Base-by-base conservation (phyloP, 495 filamentous ascomycete species). In the Lasiosphaeriaceae sp. region DNA sequence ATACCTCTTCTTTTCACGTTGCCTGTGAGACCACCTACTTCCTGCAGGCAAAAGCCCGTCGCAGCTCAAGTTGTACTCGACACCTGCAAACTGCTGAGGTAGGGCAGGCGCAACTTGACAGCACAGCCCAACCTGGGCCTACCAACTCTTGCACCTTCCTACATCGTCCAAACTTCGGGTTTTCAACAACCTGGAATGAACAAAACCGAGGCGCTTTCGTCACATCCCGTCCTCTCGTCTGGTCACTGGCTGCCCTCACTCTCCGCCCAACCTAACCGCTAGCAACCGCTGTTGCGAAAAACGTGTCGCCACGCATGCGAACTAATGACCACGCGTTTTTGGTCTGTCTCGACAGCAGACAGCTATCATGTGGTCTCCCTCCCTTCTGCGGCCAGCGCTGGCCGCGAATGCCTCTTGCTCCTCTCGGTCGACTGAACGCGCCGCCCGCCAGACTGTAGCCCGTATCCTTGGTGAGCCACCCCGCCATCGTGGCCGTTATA, bases 341-440 rank as follows among this genome's bases (percentile, higher is more conserved):
- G 53, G 58, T 54, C 47, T 64, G 61, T 59, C 54, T 60, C 35
- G 57, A 63, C 56, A 46, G 66, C 65, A 43, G 56, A 46, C 59
- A 49, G 37, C 45, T 60, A 64, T 62, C 52, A 66, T 67, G 63
- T 57, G 48, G 53, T 56, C 57, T 21, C 44, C 65, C 34, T 16
- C 39, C 39, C 14, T 43, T n/a, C 55, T 67, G 34, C 64, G 62
- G 48, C 66, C 66, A 23, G 56, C 57, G 2, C 29, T 67, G 62
- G 66, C 58, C 56, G 47, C 37, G 50, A 64, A 67, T 57, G 49
- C 58, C 35, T 52, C 64, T 20, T 52, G 53, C 24, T 55, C 55
- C 34, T 58, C 57, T 31, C 59, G 49, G 19, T 17, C 39, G n/a
- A 17, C 39, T 43, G 58, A 58, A 24, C 65, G 53, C 20, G 54